Conservation (phyloP, 129 eudicot species). For the Lactuca sativa region DNA sequence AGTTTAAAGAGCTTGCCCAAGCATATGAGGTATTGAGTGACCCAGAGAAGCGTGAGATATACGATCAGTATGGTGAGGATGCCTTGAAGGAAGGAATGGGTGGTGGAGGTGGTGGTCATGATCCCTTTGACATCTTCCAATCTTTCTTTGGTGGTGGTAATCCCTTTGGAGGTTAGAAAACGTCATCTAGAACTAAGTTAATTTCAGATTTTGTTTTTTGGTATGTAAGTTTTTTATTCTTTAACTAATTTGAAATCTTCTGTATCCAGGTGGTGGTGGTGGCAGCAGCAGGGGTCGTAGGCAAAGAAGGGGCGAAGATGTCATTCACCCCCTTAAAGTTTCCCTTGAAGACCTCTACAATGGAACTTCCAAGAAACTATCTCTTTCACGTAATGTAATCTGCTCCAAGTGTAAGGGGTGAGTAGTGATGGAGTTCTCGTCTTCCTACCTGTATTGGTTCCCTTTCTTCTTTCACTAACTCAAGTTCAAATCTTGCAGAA, state of each 20-base stretch:
- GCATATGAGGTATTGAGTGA: slow-evolving; percentile 84
- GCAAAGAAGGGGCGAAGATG: slow-evolving; percentile 82
- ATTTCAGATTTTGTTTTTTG: background rate
- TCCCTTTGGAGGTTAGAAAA: slow-evolving; percentile 66
- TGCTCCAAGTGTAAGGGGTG: slow-evolving; percentile 81
- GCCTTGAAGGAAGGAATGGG: slow-evolving; percentile 97
- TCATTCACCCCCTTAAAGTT: slow-evolving; percentile 71
- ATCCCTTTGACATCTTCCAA: slow-evolving; percentile 87
- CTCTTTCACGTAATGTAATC: slow-evolving; percentile 64
- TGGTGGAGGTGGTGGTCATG: slow-evolving; percentile 64
- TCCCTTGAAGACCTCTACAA: slow-evolving; percentile 70
- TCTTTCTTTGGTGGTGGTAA: slow-evolving; percentile 74
- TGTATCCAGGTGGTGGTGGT: slow-evolving; percentile 51
- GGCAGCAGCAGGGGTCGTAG: slow-evolving; percentile 77
- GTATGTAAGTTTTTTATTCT: background rate
- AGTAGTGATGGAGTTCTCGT: slow-evolving; percentile 21
- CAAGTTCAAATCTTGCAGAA: slow-evolving; percentile 28
- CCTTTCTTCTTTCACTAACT: background rate
- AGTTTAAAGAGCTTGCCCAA: slow-evolving; percentile 83
- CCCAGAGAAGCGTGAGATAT: slow-evolving; percentile 81
- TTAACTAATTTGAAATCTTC: background rate
- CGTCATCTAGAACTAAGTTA: too few species aligned
- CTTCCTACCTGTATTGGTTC: background rate
- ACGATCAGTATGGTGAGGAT: slow-evolving; percentile 91
- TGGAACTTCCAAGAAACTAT: slow-evolving; percentile 71